Evolutionary conservation across 1,284 basidiomycete species (phyloP), one percentile per base, ranked within the genome.

Genomic region (Ustilago trichophora): DNA sequence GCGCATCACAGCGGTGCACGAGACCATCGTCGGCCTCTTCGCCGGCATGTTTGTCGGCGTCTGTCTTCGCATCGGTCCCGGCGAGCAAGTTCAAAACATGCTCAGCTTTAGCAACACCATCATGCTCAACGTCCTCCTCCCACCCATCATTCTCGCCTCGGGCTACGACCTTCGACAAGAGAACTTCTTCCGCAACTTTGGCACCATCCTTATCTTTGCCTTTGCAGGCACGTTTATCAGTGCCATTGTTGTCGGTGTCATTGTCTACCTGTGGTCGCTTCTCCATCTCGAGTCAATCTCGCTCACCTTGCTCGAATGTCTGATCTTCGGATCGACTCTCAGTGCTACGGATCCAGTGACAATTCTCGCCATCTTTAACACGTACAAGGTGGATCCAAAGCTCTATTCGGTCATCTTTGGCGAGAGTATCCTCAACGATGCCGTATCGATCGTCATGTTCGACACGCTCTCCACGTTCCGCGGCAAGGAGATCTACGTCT

Each of bases 391-490:
- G 60, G 95, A 99, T 82, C 94, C 96, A 0, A 96, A 98, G 82
- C 86, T 99, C 5, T 98, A 98, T 84, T 91, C 89, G 49, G 88
- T 98, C 83, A 99, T 99, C 75, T 99, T 98, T 80, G 96, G 96
- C 27, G 95, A 98, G 83, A 92, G 90, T 81, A 87, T 99, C 62
- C 84, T 99, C 64, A 98, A 99, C 83, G 95, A 99, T 86, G 95
- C 95, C 24, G 95, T 99, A 75, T 93, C 92, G 85, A 98, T 98
- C 84, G 95, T 98, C 83, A 96, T 99, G 92, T 98, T 98, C 83
- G 95, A 99, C 83, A 97, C 94, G 0, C 84, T 98, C 42, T 90
- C 91, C 4, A 90, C 90, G 74, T 97, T 98, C 83, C 91, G 95
- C 71, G 92, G 91, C 21, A 88, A 89, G 51, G 90, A 95, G 75